Conservation (phyloP, 2,329 filamentous ascomycete genomes). For the Mariannaea sp. region DNA sequence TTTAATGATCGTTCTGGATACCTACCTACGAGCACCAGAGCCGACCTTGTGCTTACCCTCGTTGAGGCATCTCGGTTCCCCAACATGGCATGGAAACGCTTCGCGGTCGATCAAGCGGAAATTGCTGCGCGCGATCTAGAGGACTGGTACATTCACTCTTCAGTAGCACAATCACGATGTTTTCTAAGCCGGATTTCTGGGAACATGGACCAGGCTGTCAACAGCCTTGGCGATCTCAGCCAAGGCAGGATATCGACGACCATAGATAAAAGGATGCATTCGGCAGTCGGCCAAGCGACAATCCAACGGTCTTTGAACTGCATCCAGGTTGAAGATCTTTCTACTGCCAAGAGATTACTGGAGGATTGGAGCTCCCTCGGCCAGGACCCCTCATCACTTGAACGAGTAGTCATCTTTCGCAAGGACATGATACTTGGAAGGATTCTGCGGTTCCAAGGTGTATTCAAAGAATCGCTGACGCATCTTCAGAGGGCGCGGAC, state of each 20-base stretch:
- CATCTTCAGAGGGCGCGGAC: constrained; percentile 18
- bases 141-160: constrained; percentile 26
- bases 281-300: constrained; percentile 23
- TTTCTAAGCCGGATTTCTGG: constrained; percentile 22
- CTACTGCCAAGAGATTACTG: constrained; percentile 21
- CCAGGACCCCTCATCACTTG: constrained; percentile 21
- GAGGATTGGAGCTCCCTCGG: constrained; percentile 24
- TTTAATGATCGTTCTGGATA: constrained; percentile 25
- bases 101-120: constrained; percentile 26
- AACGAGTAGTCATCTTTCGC: constrained; percentile 26
- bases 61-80: constrained; percentile 32
- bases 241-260: constrained; percentile 1
- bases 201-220: constrained; percentile 23
- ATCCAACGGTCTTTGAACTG: constrained; percentile 28
- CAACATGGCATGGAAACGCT: constrained; percentile 33
- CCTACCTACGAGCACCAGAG: constrained; percentile 19
- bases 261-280: constrained; percentile 20
- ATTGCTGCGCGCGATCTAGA: constrained; percentile 24
- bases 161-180: constrained; percentile 27
- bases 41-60: constrained; percentile 31
- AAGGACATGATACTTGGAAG: constrained; percentile 28
- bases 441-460: constrained; percentile 25
- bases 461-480: constrained; percentile 21
- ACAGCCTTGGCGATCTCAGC: constrained; percentile 21
- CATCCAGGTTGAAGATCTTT: constrained; percentile 28